phyloP scores from a whole-genome alignment of 2,329 filamentous ascomycete species.

The Alternaria hordeiaustralica region DNA sequence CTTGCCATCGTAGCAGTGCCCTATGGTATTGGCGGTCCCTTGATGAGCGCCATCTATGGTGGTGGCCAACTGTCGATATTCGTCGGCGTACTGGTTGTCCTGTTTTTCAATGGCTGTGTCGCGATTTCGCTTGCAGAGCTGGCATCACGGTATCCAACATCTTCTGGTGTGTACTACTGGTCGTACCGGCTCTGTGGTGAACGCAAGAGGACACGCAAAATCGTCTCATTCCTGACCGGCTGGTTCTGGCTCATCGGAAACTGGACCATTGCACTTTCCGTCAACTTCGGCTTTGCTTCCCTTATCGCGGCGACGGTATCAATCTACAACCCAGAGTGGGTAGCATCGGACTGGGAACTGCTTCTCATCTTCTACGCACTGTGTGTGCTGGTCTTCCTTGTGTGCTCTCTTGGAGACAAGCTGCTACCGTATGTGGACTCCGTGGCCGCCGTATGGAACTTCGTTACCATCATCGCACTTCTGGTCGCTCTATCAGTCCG shows the following conservation, averaged over 20 bases:
- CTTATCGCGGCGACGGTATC: not conserved
- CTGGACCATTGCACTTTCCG: slow-evolving; percentile 15
- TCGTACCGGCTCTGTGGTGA: slow-evolving; percentile 9
- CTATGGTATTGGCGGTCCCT: not conserved
- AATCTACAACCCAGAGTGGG: not conserved
- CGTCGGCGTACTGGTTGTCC: not conserved
- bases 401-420: slow-evolving; percentile 69
- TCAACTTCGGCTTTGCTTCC: slow-evolving; percentile 11
- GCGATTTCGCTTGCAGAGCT: slow-evolving; percentile 14
- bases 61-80: not conserved
- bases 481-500: not conserved
- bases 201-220: slow-evolving; percentile 3
- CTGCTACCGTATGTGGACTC: slow-evolving; percentile 68
- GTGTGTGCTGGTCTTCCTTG: not conserved
- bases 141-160: slow-evolving; percentile 14
- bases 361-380: not conserved
- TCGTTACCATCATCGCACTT: slow-evolving; percentile 14
- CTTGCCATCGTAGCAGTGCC: not conserved
- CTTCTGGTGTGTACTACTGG: slow-evolving; percentile 17
- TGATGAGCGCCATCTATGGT: not conserved
- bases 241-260: slow-evolving; percentile 19
- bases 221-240: slow-evolving; percentile 9
- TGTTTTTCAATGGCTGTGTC: slow-evolving; percentile 2
- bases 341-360: not conserved
- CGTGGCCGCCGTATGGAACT: slow-evolving; percentile 13